Evolutionary conservation across 495 filamentous ascomycete genomes (phyloP).

Genomic region (Hamigera avellanea): DNA sequence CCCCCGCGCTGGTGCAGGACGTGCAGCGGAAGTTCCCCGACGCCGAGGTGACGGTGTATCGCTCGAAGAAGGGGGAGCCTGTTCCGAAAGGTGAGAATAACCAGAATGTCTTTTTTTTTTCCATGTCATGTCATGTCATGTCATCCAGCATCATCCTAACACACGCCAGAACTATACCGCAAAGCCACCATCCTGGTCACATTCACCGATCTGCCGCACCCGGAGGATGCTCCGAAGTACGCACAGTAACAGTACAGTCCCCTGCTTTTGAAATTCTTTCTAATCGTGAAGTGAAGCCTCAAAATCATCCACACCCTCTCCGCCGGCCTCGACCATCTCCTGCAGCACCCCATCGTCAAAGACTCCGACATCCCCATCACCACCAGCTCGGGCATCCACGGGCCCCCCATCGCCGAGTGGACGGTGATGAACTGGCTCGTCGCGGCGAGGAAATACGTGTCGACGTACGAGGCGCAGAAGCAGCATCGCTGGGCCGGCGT

Average conservation of each 20-base stretch:
- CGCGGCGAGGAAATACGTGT: conserved; percentile 41
- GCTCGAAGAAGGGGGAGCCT: conserved; percentile 3
- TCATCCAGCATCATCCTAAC: too few species aligned
- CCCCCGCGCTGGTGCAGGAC: conserved; percentile 23
- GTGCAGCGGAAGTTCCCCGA: conserved; percentile 40
- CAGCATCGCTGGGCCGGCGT: conserved; percentile 26
- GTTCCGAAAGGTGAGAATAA: conserved; percentile 8
- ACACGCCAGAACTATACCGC: conserved; percentile 34
- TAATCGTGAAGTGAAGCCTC: too few species aligned
- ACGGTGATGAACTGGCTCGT: conserved; percentile 42
- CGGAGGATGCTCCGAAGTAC: conserved; percentile 11
- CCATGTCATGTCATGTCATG: background rate
- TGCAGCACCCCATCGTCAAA: conserved; percentile 50
- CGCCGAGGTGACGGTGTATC: conserved; percentile 31
- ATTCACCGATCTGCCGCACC: conserved; percentile 37
- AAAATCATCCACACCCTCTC: conserved; percentile 64
- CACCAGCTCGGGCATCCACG: conserved; percentile 67
- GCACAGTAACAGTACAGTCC: background rate
- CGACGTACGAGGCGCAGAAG: conserved; percentile 32
- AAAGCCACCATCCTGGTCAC: conserved; percentile 56
- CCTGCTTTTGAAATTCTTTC: conserved; percentile 3
- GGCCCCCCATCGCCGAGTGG: conserved; percentile 82
- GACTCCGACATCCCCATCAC: conserved; percentile 53
- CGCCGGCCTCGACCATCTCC: conserved; percentile 62
- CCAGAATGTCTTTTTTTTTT: too few species aligned